phyloP scores from a whole-genome alignment of 1,284 basidiomycete species.

The Trichosporon sp. region DNA sequence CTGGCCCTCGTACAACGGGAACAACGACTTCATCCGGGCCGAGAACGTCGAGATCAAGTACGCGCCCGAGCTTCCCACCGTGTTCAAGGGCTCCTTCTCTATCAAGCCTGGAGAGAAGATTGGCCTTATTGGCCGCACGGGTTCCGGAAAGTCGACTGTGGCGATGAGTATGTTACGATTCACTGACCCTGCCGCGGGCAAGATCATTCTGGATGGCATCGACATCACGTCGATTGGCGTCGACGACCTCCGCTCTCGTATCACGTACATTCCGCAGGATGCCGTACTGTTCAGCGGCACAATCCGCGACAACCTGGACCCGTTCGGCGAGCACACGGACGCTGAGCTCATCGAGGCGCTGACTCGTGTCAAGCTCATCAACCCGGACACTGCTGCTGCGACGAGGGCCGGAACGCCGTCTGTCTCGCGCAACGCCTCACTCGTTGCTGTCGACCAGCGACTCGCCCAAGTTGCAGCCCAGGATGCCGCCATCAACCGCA shows the following conservation, averaged over 20 bases:
- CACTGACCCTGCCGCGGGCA: slow-evolving; percentile 73
- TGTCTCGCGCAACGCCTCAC: neutral
- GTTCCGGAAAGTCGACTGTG: slow-evolving; percentile 57
- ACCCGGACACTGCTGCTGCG: slow-evolving; percentile 4
- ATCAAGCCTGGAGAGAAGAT: slow-evolving; percentile 71
- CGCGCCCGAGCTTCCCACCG: slow-evolving; percentile 73
- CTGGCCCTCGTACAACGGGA: slow-evolving; percentile 62
- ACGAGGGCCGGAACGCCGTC: neutral
- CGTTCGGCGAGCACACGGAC: slow-evolving; percentile 78
- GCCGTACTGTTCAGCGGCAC: slow-evolving; percentile 83
- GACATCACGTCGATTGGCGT: slow-evolving; percentile 84
- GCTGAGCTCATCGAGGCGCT: slow-evolving; percentile 60
- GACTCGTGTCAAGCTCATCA: slow-evolving; percentile 40
- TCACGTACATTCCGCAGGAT: slow-evolving; percentile 56
- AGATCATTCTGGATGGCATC: slow-evolving; percentile 79
- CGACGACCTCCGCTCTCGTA: slow-evolving; percentile 60
- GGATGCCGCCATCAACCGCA: slow-evolving; percentile 7
- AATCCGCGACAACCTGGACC: slow-evolving; percentile 79
- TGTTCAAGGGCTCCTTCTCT: slow-evolving; percentile 71
- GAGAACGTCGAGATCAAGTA: slow-evolving; percentile 76
- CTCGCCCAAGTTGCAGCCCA: neutral
- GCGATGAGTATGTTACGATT: slow-evolving; percentile 84
- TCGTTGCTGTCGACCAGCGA: neutral
- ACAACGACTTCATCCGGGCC: slow-evolving; percentile 55
- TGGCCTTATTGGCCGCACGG: slow-evolving; percentile 54